A percentile compares a stretch with the other conserved stretches of the same genome.
These are phyloP conservation scores for Brettanomyces bruxellensis DNA, from an alignment of 805 yeast species.

Conservation along the genomic window DNA sequence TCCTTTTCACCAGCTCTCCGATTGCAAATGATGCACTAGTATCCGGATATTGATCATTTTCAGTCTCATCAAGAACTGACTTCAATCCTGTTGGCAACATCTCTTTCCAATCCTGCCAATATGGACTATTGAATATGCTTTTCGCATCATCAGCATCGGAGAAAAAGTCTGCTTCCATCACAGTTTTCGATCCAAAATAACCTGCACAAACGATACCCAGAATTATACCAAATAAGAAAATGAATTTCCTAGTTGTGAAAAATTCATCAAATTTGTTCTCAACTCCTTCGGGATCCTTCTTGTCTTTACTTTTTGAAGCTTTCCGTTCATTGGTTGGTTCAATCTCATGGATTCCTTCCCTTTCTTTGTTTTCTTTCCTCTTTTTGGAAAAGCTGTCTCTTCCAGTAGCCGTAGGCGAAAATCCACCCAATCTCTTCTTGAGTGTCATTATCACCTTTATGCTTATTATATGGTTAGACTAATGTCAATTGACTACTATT, in stretches of 20 bases:
- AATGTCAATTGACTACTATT: too few species aligned
- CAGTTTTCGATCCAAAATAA: conserved; percentile 42
- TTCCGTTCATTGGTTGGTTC: not conserved
- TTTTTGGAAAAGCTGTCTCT: not conserved
- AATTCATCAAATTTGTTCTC: not conserved
- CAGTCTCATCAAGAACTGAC: conserved; percentile 49
- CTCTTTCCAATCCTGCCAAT: conserved; percentile 66
- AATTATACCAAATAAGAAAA: conserved; percentile 51
- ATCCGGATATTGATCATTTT: conserved; percentile 38
- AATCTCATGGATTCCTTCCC: not conserved
- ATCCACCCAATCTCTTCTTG: too few species aligned
- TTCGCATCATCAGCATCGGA: conserved; percentile 47
- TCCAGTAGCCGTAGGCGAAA: too few species aligned
- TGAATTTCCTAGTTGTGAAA: conserved; percentile 6
- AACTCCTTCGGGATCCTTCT: not conserved
- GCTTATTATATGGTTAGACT: too few species aligned
- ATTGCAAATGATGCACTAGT: conserved; percentile 82
- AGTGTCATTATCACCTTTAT: too few species aligned
- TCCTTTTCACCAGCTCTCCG: conserved; percentile 51
- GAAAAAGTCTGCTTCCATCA: conserved; percentile 29
- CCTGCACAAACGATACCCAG: conserved; percentile 60
- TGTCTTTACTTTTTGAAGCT: not conserved
- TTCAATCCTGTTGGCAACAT: conserved; percentile 59
- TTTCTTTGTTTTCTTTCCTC: not conserved
- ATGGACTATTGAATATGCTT: conserved; percentile 46